These are phyloP conservation scores for Achaetomiella virescens DNA, from an alignment of 495 filamentous ascomycete genomes.

Conservation along the genomic window DNA sequence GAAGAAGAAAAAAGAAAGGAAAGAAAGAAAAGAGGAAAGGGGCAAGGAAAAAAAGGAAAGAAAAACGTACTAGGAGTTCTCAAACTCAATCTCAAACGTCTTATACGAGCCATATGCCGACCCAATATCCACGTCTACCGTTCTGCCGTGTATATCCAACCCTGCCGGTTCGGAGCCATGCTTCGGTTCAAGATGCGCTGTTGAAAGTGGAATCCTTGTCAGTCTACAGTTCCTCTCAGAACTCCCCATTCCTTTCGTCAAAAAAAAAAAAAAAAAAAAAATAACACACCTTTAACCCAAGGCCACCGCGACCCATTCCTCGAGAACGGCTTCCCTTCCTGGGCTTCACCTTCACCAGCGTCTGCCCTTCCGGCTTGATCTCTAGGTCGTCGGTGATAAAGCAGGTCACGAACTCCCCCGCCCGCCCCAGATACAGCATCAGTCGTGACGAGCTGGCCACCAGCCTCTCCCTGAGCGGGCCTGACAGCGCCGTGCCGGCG, in stretches of 20 bases:
- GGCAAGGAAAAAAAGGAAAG: neutral
- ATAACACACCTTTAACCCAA: slow-evolving; percentile 24
- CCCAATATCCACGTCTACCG: slow-evolving; percentile 22
- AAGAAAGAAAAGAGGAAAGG: neutral
- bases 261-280: neutral
- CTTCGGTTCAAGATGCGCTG: slow-evolving; percentile 22
- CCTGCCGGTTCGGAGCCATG: slow-evolving; percentile 24
- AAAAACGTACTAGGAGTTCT: slow-evolving; percentile 29
- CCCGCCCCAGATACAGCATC: slow-evolving; percentile 27
- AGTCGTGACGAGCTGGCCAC: slow-evolving; percentile 22
- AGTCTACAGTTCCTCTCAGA: no score
- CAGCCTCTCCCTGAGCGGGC: slow-evolving; percentile 26
- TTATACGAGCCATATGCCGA: slow-evolving; percentile 29
- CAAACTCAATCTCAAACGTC: slow-evolving; percentile 36
- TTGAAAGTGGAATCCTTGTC: neutral
- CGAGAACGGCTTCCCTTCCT: slow-evolving; percentile 21
- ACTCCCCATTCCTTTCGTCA: no score
- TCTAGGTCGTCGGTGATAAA: slow-evolving; percentile 33
- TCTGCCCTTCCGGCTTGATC: slow-evolving; percentile 24
- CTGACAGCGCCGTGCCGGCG: slow-evolving; percentile 28
- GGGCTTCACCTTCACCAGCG: slow-evolving; percentile 27
- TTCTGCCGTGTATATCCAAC: slow-evolving; percentile 26
- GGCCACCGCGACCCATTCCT: slow-evolving; percentile 25
- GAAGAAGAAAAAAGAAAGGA: neutral
- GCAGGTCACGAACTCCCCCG: slow-evolving; percentile 28